Percentiles rank a stretch among this genome's conserved stretches.
Conservation (phyloP, 2,329 filamentous ascomycete genomes). For the Penicillium sp. region DNA sequence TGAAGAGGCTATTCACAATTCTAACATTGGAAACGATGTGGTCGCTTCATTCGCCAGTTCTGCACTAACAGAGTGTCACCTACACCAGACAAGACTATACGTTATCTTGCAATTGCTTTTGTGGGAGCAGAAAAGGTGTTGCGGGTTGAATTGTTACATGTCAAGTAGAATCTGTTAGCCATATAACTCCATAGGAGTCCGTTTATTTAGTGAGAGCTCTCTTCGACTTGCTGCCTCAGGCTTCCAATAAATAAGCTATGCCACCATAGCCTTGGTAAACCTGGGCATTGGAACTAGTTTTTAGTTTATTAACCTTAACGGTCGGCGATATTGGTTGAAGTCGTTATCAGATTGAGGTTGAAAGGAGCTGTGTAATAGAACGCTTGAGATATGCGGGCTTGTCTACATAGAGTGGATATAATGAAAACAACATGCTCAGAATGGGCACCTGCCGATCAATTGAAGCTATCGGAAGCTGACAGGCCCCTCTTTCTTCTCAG, state of each 20-base stretch:
- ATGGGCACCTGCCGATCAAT: not conserved
- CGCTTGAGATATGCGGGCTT: not conserved
- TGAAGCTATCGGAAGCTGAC: not conserved
- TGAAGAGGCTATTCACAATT: not conserved
- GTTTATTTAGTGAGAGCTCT: not conserved
- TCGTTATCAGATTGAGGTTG: not conserved
- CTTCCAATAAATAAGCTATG: not conserved
- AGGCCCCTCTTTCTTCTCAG: not conserved
- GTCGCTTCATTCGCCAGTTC: not conserved
- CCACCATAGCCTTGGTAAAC: not conserved
- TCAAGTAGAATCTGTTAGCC: not conserved
- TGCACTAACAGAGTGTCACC: not conserved
- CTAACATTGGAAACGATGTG: not conserved
- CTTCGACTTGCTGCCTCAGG: not conserved
- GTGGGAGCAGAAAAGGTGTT: not conserved
- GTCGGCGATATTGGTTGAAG: not conserved
- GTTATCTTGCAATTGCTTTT: not conserved
- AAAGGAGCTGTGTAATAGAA: not conserved
- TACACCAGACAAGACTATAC: not conserved
- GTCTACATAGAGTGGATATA: not conserved
- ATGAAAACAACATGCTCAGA: not conserved
- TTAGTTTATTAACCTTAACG: not conserved
- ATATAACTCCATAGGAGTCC: too few species aligned
- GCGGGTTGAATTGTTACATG: not conserved
- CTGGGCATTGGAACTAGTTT: not conserved